These are phyloP conservation scores for Kingdonia uniflora DNA, from an alignment of 164 flowering plant species.

Conservation along the genomic window DNA sequence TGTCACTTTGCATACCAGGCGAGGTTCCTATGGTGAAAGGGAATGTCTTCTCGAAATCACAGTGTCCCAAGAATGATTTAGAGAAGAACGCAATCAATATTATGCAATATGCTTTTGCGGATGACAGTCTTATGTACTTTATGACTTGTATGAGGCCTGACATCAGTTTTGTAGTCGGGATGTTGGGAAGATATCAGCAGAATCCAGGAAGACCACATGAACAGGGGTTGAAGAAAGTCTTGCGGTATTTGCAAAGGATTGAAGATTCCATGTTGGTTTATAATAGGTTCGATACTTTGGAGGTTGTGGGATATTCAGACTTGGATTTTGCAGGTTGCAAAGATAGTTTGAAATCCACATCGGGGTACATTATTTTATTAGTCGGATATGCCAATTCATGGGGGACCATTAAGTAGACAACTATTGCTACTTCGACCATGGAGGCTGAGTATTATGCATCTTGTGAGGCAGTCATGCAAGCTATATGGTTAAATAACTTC, in stretches of 20 bases:
- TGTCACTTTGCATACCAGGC: too few relatives aligned
- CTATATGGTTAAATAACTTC: background rate
- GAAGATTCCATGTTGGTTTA: slow-evolving; percentile 1
- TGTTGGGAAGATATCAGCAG: background rate
- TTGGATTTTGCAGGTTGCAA: background rate
- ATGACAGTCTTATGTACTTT: background rate
- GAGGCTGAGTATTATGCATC: background rate
- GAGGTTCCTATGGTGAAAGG: background rate
- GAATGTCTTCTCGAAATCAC: background rate
- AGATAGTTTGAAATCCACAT: background rate
- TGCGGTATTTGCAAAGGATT: background rate
- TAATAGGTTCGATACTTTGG: background rate
- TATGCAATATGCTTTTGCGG: background rate
- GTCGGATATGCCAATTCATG: background rate
- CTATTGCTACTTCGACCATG: background rate
- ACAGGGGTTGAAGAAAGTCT: background rate
- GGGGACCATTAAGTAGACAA: background rate
- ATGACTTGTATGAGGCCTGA: background rate
- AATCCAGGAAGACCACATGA: background rate
- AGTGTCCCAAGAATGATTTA: background rate
- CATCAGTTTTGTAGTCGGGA: background rate
- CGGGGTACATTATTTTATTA: background rate
- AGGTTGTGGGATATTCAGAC: slow-evolving; percentile 3
- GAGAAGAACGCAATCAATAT: background rate
- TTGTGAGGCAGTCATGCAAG: background rate